Evolutionary conservation across 148 eudicot genomes (phyloP).

Genomic region (Oxyria digyna): DNA sequence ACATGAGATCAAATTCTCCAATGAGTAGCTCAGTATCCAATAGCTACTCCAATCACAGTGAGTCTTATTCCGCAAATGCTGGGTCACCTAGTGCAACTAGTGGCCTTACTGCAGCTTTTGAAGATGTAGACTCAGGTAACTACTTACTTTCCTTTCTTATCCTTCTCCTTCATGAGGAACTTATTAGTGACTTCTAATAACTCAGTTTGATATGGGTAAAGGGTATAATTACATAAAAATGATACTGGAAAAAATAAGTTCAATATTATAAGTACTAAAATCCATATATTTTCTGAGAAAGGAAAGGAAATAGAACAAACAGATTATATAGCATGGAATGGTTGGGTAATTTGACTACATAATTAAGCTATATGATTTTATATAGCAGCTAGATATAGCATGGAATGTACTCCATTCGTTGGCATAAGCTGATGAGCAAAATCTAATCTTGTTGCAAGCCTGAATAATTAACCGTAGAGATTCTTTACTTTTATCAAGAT

Average conservation of each 20-base stretch:
- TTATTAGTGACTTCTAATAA: background rate
- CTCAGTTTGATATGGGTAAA: background rate
- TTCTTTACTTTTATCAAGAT: background rate
- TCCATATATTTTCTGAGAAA: background rate
- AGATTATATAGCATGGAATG: background rate
- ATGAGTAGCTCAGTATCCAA: constrained; percentile 26
- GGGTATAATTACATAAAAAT: background rate
- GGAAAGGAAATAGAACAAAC: background rate
- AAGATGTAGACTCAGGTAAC: constrained; percentile 33
- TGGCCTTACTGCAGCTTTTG: constrained; percentile 25
- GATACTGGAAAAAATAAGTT: background rate
- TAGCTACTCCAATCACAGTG: constrained; percentile 29
- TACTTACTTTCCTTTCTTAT: background rate
- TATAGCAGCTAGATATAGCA: background rate
- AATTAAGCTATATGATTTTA: background rate
- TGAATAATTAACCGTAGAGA: background rate
- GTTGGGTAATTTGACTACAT: background rate
- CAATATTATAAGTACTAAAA: background rate
- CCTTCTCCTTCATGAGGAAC: background rate
- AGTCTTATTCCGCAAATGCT: constrained; percentile 23
- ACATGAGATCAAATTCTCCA: constrained; percentile 20
- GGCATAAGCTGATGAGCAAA: background rate
- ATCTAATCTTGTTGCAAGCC: background rate
- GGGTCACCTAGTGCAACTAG: constrained; percentile 36
- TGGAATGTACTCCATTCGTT: background rate